These are phyloP conservation scores for Ligustrum vulgare DNA, from an alignment of 257 asterid genomes.

Conservation along the genomic window DNA sequence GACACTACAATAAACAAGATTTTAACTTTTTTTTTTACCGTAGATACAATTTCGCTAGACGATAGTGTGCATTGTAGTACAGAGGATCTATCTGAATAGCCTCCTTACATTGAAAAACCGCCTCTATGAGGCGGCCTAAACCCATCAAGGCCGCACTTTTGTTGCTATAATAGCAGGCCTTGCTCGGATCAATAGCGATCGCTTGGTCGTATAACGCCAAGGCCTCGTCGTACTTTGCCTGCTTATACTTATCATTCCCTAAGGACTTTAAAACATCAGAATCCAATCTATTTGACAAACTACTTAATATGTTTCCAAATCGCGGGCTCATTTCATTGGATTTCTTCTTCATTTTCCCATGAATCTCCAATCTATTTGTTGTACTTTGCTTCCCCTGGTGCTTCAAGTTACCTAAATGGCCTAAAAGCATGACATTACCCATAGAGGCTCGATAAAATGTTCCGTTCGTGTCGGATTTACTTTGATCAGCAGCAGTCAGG, in stretches of 20 bases:
- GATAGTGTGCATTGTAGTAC: slow-evolving; percentile 55
- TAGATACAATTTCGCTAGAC: slow-evolving; percentile 54
- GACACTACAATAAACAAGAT: background rate
- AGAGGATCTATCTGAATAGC: slow-evolving; percentile 50
- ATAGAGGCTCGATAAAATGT: slow-evolving; percentile 29
- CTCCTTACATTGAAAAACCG: slow-evolving; percentile 46
- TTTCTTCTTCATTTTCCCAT: slow-evolving; percentile 34
- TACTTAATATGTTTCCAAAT: slow-evolving; percentile 28
- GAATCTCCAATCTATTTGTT: slow-evolving; percentile 3
- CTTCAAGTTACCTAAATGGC: slow-evolving; percentile 49
- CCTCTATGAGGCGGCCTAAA: slow-evolving; percentile 55
- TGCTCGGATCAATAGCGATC: slow-evolving; percentile 47
- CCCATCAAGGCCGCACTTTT: slow-evolving; percentile 64
- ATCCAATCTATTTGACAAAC: slow-evolving; percentile 22
- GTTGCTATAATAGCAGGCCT: slow-evolving; percentile 54
- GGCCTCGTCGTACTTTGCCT: slow-evolving; percentile 55
- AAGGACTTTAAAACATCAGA: slow-evolving; percentile 51
- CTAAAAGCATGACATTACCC: slow-evolving; percentile 46
- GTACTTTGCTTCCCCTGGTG: slow-evolving; percentile 14
- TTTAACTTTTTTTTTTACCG: slow-evolving; percentile 31
- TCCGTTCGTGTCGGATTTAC: slow-evolving; percentile 23
- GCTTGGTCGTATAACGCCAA: slow-evolving; percentile 54
- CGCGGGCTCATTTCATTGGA: slow-evolving; percentile 19
- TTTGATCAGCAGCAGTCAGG: slow-evolving; percentile 29
- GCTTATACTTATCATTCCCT: slow-evolving; percentile 52